Evolutionary conservation across 495 filamentous ascomycete genomes (phyloP).

Genomic region (Penicillium cosmopolitanum): DNA sequence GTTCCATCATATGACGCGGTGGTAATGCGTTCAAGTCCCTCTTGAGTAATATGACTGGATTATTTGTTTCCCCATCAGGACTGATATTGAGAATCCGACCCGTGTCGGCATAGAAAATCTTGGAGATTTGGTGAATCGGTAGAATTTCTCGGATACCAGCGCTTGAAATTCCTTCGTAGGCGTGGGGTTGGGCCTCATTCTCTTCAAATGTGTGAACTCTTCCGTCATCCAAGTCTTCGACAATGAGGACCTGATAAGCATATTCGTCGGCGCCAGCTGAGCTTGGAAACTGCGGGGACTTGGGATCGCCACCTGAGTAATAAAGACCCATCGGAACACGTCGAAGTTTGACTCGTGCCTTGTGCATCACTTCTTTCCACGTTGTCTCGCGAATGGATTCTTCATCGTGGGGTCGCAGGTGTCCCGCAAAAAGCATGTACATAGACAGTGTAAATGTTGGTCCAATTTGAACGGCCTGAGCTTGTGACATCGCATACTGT

Average conservation of each 20-base stretch:
- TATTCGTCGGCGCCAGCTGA: conserved; percentile 68
- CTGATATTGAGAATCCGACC: conserved; percentile 92
- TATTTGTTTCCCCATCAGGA: conserved; percentile 75
- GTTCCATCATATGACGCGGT: conserved; percentile 68
- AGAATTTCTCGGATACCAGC: conserved; percentile 85
- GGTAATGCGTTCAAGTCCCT: conserved; percentile 76
- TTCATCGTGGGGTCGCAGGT: conserved; percentile 67
- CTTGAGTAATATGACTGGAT: conserved; percentile 85
- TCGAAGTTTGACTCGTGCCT: conserved; percentile 80
- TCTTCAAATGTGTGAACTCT: conserved; percentile 84
- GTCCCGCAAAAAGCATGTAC: conserved; percentile 94
- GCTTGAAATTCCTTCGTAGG: conserved; percentile 67
- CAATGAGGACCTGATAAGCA: conserved; percentile 83
- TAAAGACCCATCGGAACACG: conserved; percentile 55
- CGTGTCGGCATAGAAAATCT: conserved; percentile 97
- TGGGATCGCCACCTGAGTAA: conserved; percentile 22
- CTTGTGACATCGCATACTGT: conserved; percentile 70
- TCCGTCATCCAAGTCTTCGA: conserved; percentile 94
- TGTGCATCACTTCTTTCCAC: conserved; percentile 98
- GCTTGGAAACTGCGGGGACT: conserved; percentile 43
- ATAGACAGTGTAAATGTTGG: conserved; percentile 86
- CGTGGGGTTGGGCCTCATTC: conserved; percentile 57
- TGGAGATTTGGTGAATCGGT: conserved; percentile 89
- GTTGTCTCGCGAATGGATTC: conserved; percentile 72
- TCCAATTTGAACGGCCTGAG: conserved; percentile 77